Percentiles rank a stretch among this genome's conserved stretches.
These are phyloP conservation scores for Coelastrella sp. DNA, from an alignment of 139 green algal species.

Conservation along the genomic window DNA sequence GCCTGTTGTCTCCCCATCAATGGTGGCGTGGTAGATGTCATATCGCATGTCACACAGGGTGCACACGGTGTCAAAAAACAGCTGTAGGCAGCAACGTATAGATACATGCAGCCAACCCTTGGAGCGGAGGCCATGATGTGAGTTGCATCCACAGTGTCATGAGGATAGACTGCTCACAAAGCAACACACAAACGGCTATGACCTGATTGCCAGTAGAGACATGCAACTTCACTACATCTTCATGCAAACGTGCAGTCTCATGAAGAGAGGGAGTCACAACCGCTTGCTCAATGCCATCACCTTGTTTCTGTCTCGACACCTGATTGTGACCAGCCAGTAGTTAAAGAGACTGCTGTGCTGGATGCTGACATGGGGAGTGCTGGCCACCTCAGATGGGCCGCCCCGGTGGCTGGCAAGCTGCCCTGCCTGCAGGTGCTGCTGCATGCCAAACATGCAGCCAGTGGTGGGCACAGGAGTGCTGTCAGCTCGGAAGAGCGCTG, in stretches of 20 bases:
- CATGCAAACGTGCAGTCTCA: not conserved
- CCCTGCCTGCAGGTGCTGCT: constrained; percentile 1
- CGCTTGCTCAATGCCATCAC: not conserved
- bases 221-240: too few relatives aligned
- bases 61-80: constrained; percentile 91
- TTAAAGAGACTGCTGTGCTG: constrained; percentile 67
- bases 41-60: constrained; percentile 95
- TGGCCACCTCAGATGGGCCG: not conserved
- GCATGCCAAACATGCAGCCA: constrained; percentile 18
- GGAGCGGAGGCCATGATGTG: too few relatives aligned
- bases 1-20: constrained; percentile 74
- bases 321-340: constrained; percentile 92
- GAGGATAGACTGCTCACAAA: too few relatives aligned
- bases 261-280: not conserved
- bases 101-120: not conserved
- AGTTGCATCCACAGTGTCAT: too few relatives aligned
- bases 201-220: too few relatives aligned
- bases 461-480: constrained; percentile 38
- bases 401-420: not conserved
- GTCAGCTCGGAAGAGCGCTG: not conserved
- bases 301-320: constrained; percentile 91
- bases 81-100: not conserved
- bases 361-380: constrained; percentile 72
- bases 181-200: too few relatives aligned
- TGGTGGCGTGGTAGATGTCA: constrained; percentile 94